These are phyloP conservation scores for Ogataea henricii DNA, from an alignment of 805 yeast genomes.

Conservation along the genomic window DNA sequence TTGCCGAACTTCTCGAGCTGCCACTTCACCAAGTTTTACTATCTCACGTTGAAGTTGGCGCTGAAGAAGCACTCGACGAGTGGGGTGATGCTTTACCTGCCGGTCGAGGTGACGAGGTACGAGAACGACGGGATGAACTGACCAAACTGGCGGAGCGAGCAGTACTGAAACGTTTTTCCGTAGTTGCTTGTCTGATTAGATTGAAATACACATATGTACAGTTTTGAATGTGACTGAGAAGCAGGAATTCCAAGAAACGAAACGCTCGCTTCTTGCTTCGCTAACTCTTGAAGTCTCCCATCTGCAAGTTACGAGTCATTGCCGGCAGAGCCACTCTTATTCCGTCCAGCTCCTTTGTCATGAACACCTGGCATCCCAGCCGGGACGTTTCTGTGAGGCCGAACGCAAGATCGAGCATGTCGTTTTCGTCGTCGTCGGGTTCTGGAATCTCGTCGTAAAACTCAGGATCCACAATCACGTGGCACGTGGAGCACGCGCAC, in stretches of 20 bases:
- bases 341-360: conserved; percentile 91
- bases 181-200: neutral
- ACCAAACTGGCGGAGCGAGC: neutral
- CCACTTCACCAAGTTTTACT: conserved; percentile 21
- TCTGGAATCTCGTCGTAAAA: conserved; percentile 89
- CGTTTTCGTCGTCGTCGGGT: conserved; percentile 97
- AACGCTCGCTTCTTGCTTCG: too few species aligned
- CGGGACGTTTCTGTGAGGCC: conserved; percentile 97
- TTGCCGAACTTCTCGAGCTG: conserved; percentile 27
- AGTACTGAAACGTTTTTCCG: neutral
- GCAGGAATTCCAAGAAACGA: too few species aligned
- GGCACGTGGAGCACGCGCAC: conserved; percentile 98
- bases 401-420: conserved; percentile 96
- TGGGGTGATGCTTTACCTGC: conserved; percentile 20
- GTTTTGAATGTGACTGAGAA: too few species aligned
- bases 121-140: conserved; percentile 2
- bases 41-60: conserved; percentile 16
- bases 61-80: conserved; percentile 21
- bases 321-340: conserved; percentile 94
- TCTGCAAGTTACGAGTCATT: conserved; percentile 91
- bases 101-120: conserved; percentile 26
- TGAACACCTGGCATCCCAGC: conserved; percentile 88
- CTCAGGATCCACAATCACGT: conserved; percentile 93
- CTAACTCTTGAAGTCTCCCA: conserved; percentile 65
- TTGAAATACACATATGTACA: conserved; percentile 5